Evolutionary conservation across 805 yeast species (phyloP).

Genomic region (Scheffersomyces amazonensis): DNA sequence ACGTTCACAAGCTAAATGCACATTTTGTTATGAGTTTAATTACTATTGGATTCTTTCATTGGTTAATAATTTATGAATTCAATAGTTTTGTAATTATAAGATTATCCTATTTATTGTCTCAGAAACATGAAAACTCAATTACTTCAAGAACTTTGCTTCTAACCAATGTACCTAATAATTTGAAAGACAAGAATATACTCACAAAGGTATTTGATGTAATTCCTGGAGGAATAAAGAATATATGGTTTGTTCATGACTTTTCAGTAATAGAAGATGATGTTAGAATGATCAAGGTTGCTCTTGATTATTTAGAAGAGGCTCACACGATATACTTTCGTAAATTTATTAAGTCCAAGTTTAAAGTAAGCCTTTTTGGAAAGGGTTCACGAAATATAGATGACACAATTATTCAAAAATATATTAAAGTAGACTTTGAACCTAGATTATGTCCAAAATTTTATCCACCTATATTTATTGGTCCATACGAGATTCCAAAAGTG

Average conservation of each 20-base stretch:
- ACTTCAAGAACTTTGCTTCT: constrained; percentile 36
- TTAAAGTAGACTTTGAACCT: background rate
- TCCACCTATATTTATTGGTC: constrained; percentile 29
- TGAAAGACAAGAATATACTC: constrained; percentile 23
- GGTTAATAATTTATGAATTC: constrained; percentile 55
- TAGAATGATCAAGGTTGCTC: constrained; percentile 19
- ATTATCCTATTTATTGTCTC: constrained; percentile 36
- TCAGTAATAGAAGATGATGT: constrained; percentile 15
- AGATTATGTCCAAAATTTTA: constrained; percentile 7
- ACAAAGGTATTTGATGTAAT: constrained; percentile 31
- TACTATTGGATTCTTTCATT: constrained; percentile 56
- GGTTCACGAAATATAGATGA: background rate
- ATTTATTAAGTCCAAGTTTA: background rate
- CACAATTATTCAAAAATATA: background rate
- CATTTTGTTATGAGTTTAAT: constrained; percentile 62
- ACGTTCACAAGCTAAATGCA: constrained; percentile 49
- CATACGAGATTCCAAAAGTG: constrained; percentile 16
- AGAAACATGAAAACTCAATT: constrained; percentile 18
- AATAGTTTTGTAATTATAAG: constrained; percentile 47
- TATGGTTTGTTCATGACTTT: constrained; percentile 56
- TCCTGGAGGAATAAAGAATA: constrained; percentile 52
- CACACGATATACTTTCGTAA: constrained; percentile 8
- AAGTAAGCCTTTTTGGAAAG: background rate
- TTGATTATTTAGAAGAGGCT: constrained; percentile 25
- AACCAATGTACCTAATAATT: constrained; percentile 42